These are phyloP conservation scores for Fusarium begoniae DNA, from an alignment of 2,329 filamentous ascomycete species.

Conservation along the genomic window DNA sequence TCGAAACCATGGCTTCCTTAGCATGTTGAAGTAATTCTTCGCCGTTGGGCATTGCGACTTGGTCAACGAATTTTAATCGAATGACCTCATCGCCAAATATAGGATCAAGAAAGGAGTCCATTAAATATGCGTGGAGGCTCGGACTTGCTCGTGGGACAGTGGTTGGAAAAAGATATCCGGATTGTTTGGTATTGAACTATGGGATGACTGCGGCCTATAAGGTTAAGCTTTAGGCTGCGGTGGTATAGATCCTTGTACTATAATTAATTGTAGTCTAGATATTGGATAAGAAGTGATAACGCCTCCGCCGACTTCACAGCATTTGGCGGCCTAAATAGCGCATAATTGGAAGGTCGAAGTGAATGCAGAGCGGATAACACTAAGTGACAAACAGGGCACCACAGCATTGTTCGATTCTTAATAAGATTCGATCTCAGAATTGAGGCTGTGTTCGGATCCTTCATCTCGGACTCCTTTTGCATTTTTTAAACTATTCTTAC, in stretches of 20 bases:
- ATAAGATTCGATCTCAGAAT: not conserved
- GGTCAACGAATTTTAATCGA: not conserved
- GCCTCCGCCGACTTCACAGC: not conserved
- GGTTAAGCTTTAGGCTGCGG: too few species aligned
- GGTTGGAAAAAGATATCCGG: not conserved
- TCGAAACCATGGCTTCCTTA: not conserved
- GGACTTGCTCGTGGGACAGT: too few species aligned
- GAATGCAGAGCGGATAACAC: not conserved
- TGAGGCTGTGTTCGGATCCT: not conserved
- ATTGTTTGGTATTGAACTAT: not conserved
- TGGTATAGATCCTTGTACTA: not conserved
- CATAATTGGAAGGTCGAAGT: not conserved
- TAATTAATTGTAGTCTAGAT: not conserved
- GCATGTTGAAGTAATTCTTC: not conserved
- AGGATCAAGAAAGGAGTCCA: not conserved
- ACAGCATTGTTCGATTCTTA: not conserved
- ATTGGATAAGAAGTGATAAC: not conserved
- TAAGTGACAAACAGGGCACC: not conserved
- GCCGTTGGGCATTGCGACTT: too few species aligned
- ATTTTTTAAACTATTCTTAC: not conserved
- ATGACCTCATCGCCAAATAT: not conserved
- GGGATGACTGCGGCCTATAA: too few species aligned
- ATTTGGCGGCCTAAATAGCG: not conserved
- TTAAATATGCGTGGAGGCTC: not conserved
- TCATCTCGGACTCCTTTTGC: not conserved